A percentile compares a stretch with the other conserved stretches of the same genome.
Conservation (phyloP, 495 filamentous ascomycete genomes). For the Cercophora newfieldiana region DNA sequence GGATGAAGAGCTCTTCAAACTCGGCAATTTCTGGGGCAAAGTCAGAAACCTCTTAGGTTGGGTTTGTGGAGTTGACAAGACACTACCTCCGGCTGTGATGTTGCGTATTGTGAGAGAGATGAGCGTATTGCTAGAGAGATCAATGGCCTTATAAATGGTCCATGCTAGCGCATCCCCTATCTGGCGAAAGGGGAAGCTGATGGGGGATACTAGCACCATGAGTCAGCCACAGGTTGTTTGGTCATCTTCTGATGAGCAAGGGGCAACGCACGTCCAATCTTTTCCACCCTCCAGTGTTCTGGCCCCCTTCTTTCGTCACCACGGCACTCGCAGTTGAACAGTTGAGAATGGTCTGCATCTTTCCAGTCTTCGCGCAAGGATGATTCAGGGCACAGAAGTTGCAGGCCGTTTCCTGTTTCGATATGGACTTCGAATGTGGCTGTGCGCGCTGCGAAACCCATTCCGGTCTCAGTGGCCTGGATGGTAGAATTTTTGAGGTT, state of each 20-base stretch:
- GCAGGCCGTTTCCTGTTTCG: background rate
- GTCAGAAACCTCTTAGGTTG: background rate
- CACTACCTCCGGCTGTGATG: background rate
- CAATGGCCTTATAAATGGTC: background rate
- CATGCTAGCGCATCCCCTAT: background rate
- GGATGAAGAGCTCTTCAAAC: constrained; percentile 4
- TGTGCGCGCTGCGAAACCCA: background rate
- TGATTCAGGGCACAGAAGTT: background rate
- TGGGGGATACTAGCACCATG: background rate
- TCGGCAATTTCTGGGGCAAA: constrained; percentile 1
- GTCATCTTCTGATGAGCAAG: background rate
- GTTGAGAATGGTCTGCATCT: background rate
- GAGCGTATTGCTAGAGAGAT: background rate
- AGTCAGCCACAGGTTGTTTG: background rate
- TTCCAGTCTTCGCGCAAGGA: background rate
- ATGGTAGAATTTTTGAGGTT: background rate
- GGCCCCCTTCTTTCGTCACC: background rate
- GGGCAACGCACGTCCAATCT: background rate
- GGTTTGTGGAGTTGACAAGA: no score
- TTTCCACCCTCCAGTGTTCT: background rate
- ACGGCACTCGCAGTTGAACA: constrained; percentile 1
- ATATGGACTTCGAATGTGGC: background rate
- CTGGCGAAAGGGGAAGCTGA: constrained; percentile 7
- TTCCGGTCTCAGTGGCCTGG: background rate
- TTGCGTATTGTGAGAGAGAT: background rate